Base-by-base conservation (phyloP, 352 stramenopile species). In the Ophiocytium majus region DNA sequence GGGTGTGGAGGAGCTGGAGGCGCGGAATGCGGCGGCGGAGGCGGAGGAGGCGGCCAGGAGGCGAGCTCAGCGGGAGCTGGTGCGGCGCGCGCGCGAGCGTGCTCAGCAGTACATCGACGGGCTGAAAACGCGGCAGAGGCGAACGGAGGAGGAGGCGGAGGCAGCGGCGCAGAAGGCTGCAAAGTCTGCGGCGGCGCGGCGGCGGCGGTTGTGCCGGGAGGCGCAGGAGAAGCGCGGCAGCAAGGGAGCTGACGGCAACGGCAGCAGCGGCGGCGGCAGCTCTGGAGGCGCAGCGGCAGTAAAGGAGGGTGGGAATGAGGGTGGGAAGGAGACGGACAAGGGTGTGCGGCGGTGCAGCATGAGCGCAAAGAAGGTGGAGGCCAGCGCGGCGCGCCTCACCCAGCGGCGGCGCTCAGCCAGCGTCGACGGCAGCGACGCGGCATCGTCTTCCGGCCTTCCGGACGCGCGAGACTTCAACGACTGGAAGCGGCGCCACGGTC, bases 401-500 rank as follows among this genome's bases (percentile, higher is more conserved):
- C 76, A 89, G 78, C 74, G 80, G 76, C 36, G 63, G 10, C 31
- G 10, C 23, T 9, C 1, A 31, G 1, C 86, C 64, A 36, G 49
- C 80, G 1, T 31, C 5, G 31, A 84, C 23, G n/a, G 43, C 36
- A 43, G 63, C 17, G 43, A 57, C 43, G 63, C 74, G 19, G 35
- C 79, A n/a, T 63, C 74, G 79, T 23, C 0, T 76, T 78, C 19
- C 37, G 9, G 0, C 0, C 1, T 19, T 32, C 63, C 63, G 0
- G 50, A 50, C 0, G 83, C 83, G 17, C 83, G 83, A 33, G 83
- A 86, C 82, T 96, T 96, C 88, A 89, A 83, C 66, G 93, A 94
- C 31, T 97, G 94, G 94, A 97, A 96, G 89, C 93, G 95, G 76
- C 94, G 94, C 14, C 90, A 97, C 82, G 92, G 91, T 9, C 91